Evolutionary conservation across 2,329 filamentous ascomycete species (phyloP).

Genomic region (Seiridium unicorne): DNA sequence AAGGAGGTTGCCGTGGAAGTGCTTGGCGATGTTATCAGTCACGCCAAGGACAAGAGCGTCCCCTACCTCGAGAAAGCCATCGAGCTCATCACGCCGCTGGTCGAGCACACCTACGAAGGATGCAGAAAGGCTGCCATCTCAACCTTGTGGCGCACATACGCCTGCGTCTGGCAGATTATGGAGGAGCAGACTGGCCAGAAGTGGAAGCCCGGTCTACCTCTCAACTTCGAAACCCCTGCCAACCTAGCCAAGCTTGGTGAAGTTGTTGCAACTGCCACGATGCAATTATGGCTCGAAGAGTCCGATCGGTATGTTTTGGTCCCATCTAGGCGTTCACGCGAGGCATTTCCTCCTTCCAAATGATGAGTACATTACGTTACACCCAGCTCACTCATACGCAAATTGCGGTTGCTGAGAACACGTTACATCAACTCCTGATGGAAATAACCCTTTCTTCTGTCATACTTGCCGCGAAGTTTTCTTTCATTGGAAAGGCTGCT

Average conservation of each 20-base stretch:
- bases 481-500: conserved; percentile 26
- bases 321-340: too few relatives aligned
- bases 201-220: conserved; percentile 85
- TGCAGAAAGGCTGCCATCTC: conserved; percentile 89
- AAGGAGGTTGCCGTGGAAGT: conserved; percentile 98
- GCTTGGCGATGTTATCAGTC: conserved; percentile 84
- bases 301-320: conserved; percentile 73
- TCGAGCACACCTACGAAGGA: conserved; percentile 88
- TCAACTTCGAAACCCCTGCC: conserved; percentile 73
- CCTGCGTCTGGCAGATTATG: conserved; percentile 83
- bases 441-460: conserved; percentile 21
- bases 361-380: conserved; percentile 92
- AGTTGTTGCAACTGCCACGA: conserved; percentile 79
- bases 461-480: conserved; percentile 15
- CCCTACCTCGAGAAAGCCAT: conserved; percentile 84
- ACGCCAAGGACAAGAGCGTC: conserved; percentile 53
- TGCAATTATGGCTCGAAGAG: conserved; percentile 86
- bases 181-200: conserved; percentile 77
- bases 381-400: conserved; percentile 99
- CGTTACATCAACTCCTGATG: conserved; percentile 45
- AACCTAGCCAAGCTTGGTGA: conserved; percentile 84
- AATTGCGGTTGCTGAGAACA: conserved; percentile 86
- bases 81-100: conserved; percentile 74
- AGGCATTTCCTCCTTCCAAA: conserved; percentile 32
- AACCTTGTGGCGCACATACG: conserved; percentile 91